Base-by-base conservation (phyloP, 1,284 basidiomycete genomes). In the Trichosporon ovoides region DNA sequence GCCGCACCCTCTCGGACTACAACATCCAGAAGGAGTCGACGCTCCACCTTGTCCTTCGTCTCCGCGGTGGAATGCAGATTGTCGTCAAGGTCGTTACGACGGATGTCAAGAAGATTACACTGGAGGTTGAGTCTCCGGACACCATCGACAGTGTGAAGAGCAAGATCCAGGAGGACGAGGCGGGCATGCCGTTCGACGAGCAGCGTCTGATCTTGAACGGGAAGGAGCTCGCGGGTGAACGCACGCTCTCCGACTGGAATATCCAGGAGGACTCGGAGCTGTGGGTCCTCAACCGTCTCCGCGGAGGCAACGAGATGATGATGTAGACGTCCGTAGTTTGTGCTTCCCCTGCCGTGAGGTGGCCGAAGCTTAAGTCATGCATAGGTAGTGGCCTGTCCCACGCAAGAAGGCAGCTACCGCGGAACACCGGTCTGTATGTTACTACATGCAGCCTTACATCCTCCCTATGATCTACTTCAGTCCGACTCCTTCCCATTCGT, bases 11-110 rank as follows among this genome's bases (percentile, higher is more conserved):
- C 60, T 88, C 80, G 68, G 90, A 94, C 81, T 94, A 95, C 82
- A 57, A 90, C 84, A 97, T 97, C 72, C 95, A 92, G 81, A 92
- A 92, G 82, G 90, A 92, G 81, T 89, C 87, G 22, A 98, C 95
- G 55, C 88, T 98, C 61, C 94, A 98, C 80, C 80, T 98, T 63
- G 95, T n/a, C n/a, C n/a, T n/a, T n/a, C n/a, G n/a, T n/a, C n/a
- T 87, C 48, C 83, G 85, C 83, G 70, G 89, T 77, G 89, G 89
- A 71, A 93, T 91, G 84, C 59, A 64, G 24, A 90, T 91, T 78
- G 91, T 91, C 57, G 89, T 61, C 20, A 62, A 86, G 84, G 78
- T 78, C 40, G 77, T 82, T 55, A 82, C 81, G n/a, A n/a, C n/a
- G n/a, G n/a, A n/a, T 62, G 81, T 80, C 63, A 81, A 81, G 80